Base-by-base conservation (phyloP, 2,329 filamentous ascomycete genomes). In the Trichoderma lentiforme region DNA sequence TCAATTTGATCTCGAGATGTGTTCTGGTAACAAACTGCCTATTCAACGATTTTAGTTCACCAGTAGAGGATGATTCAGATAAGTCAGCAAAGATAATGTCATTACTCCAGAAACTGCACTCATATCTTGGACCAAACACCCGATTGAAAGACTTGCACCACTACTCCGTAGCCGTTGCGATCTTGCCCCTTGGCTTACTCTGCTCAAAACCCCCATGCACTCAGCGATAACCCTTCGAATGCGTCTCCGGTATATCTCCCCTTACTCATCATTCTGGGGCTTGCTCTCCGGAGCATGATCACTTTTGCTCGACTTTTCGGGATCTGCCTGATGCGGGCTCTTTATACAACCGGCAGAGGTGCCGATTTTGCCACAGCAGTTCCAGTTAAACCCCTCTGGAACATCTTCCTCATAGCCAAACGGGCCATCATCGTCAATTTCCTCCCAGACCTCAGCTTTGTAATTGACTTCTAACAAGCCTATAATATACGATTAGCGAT, bases 321-420 rank as follows among this genome's bases (percentile, higher is more conserved):
- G 47, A 32, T 66, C 63, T 24, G 63, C 2, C 28, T 66, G 63
- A 26, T 66, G 63, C n/a, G 18, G 63, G 28, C 63, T 47, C 30
- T 56, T 66, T 32, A 56, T 66, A 15, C 47, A 66, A 11, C 63
- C 63, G 12, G 28, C 43, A 51, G 43, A 47, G 12, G 63, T 66
- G 63, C 47, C 63, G n/a, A 53, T 32, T 11, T 28, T 66, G 14
- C 39, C 47, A 21, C 63, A 66, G 26, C 63, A 66, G 21, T 6
- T 32, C 63, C 63, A 66, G n/a, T 36, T 66, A 15, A 67, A 67
- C 8, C 64, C 64, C 14, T 67, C 64, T 21, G 64, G 64, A 39
- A 53, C 43, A 9, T 67, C 64, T 28, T 36, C 47, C 34, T 66
- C 63, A 12, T 66, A 34, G n/a, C 57, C 64, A 12, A 67, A 57